Base-by-base conservation (phyloP, 495 filamentous ascomycete species). In the Xylaria venustula region DNA sequence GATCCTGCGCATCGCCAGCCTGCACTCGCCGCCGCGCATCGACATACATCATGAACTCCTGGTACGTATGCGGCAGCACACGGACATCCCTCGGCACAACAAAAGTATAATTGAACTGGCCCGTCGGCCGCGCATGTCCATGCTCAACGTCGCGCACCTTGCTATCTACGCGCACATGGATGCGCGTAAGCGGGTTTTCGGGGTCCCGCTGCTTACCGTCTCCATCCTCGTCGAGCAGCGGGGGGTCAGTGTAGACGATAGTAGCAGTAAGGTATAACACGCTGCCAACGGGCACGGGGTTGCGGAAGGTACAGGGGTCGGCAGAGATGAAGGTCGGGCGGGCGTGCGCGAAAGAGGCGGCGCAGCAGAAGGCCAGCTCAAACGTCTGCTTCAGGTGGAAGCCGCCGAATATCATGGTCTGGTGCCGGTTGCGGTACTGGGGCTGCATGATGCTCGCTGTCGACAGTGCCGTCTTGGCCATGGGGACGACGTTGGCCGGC, bases 401-500 rank as follows among this genome's bases (percentile, higher is more conserved):
- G 19, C 91, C 91, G 22, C 91, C 91, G 67, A 93, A 95, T 51
- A 95, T 92, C 90, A 92, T 92, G 77, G 92, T 92, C 65, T 90
- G 88, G 75, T 93, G 90, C 2, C 90, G 79, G 72, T 93, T 93
- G 34, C 90, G 86, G 68, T 91, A 86, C 72, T 93, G 90, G 3
- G 91, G 91, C 65, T 93, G 90, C 91, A 95, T 95, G 58, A 95
- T 91, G 65, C 83, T 83, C 5, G 90, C 87, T 1, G 87, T 88
- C 56, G 84, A 81, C 26, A 93, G 79, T 22, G 77, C 77, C 0
- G 90, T 91, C 30, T 77, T 75, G 30, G 81, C 76, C 90, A 93
- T 93, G 70, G 80, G 83, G 55, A 86, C 70, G 6, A 85, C 81
- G 65, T 88, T 88, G 22, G 75, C 47, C 4, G 89, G 89, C 65